A percentile compares a stretch with the other conserved stretches of the same genome.
These are phyloP conservation scores for Aureobasidium sp. DNA, from an alignment of 2,329 filamentous ascomycete genomes.

Conservation along the genomic window DNA sequence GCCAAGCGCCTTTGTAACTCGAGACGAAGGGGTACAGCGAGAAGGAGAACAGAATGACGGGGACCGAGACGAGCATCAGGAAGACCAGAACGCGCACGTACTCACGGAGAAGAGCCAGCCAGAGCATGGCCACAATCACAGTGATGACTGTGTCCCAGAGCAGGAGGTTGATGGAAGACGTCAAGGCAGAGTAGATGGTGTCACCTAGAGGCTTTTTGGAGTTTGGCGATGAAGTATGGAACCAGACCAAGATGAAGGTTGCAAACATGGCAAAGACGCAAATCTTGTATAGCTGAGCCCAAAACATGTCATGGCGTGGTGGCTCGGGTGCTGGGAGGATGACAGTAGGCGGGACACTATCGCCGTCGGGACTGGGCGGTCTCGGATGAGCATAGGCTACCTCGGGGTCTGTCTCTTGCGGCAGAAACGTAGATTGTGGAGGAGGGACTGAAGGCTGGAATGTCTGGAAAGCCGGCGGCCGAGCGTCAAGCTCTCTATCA, in stretches of 20 bases:
- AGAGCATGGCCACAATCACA: constrained; percentile 77
- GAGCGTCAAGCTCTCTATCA: constrained; percentile 35
- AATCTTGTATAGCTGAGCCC: constrained; percentile 84
- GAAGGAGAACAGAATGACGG: constrained; percentile 79
- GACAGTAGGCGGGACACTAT: constrained; percentile 51
- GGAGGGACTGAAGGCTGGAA: constrained; percentile 30
- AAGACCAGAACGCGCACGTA: constrained; percentile 82
- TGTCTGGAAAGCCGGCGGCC: constrained; percentile 47
- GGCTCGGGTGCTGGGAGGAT: constrained; percentile 58
- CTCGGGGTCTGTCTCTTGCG: constrained; percentile 47
- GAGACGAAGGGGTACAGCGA: constrained; percentile 85
- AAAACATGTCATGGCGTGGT: constrained; percentile 82
- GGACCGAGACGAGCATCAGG: constrained; percentile 74
- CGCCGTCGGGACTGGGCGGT: constrained; percentile 43
- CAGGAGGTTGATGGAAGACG: constrained; percentile 80
- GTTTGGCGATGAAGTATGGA: constrained; percentile 71
- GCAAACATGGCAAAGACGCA: constrained; percentile 76
- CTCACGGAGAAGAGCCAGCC: constrained; percentile 80
- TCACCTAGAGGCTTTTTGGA: constrained; percentile 72
- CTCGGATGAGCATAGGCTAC: constrained; percentile 39
- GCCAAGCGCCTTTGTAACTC: constrained; percentile 71
- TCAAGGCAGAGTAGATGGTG: constrained; percentile 85
- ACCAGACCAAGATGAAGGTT: constrained; percentile 80
- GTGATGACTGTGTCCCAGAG: constrained; percentile 89
- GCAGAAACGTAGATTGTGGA: constrained; percentile 36